These are phyloP conservation scores for Irpex lacteus DNA, from an alignment of 1,284 basidiomycete genomes.

Conservation along the genomic window DNA sequence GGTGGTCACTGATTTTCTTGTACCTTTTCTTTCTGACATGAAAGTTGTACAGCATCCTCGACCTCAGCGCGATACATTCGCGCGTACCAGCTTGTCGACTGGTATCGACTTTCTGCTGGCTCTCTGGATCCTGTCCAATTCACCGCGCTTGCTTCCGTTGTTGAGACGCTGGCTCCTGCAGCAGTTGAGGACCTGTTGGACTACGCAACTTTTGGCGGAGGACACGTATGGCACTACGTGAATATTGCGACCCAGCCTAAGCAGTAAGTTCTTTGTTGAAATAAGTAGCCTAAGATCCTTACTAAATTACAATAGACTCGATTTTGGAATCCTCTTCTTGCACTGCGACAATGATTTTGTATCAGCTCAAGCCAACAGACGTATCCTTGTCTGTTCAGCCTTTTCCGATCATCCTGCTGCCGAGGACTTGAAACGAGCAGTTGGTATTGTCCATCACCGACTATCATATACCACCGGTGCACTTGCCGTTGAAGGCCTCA, in stretches of 20 bases:
- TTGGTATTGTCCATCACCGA: constrained; percentile 39
- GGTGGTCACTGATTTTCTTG: constrained; percentile 20
- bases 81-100: constrained; percentile 59
- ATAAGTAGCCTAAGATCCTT: neutral
- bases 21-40: neutral
- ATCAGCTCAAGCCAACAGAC: constrained; percentile 18
- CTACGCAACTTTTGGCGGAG: constrained; percentile 40
- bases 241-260: neutral
- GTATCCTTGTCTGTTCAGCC: constrained; percentile 30
- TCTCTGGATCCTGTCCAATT: constrained; percentile 35
- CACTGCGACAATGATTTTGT: constrained; percentile 32
- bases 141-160: constrained; percentile 34
- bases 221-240: constrained; percentile 39
- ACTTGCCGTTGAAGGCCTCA: constrained; percentile 4
- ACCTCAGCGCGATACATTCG: constrained; percentile 29
- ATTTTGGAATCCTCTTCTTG: constrained; percentile 45
- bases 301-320: constrained; percentile 29
- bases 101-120: constrained; percentile 47
- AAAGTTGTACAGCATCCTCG: constrained; percentile 31
- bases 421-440: constrained; percentile 32
- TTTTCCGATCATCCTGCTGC: constrained; percentile 25
- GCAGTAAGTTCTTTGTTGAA: neutral
- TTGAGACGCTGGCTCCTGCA: constrained; percentile 41
- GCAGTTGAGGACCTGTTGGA: constrained; percentile 42
- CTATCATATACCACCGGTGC: constrained; percentile 19